Percentiles rank a stretch among this genome's conserved stretches.
phyloP scores from a whole-genome alignment of 139 green algal species.

The Tetradesmus obliquus region DNA sequence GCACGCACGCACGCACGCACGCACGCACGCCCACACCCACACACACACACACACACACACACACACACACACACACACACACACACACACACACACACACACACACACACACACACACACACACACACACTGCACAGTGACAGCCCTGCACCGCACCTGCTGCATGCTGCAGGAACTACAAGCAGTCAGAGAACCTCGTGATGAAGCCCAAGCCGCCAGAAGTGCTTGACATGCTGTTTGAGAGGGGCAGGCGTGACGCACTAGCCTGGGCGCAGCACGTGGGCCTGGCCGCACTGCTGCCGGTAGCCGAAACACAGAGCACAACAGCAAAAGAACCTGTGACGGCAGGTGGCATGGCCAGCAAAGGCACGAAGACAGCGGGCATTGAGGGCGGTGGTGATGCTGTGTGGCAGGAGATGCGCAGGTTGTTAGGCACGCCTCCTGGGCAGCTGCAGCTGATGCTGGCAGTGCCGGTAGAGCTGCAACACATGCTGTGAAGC shows the following conservation, averaged over 20 bases:
- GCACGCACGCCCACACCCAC: no score
- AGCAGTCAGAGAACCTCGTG: slow-evolving; percentile 20
- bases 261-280: slow-evolving; percentile 17
- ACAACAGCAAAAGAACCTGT: not conserved
- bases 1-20: no score
- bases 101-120: no score
- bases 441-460: not conserved
- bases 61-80: no score
- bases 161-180: slow-evolving; percentile 23
- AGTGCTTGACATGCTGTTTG: slow-evolving; percentile 45
- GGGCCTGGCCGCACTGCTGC: not conserved
- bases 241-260: slow-evolving; percentile 31
- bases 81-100: no score
- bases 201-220: slow-evolving; percentile 25
- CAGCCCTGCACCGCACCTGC: not conserved
- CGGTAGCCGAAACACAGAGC: not conserved
- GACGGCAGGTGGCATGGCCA: not conserved
- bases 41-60: no score
- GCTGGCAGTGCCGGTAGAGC: not conserved
- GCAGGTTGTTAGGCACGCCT: not conserved
- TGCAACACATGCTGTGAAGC: slow-evolving; percentile 3
- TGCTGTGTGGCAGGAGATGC: not conserved
- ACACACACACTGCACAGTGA: no score
- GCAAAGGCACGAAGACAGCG: not conserved
- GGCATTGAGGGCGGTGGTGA: not conserved